Percentiles rank a stretch among this genome's conserved stretches.
Evolutionary conservation across 2,329 filamentous ascomycete genomes (phyloP).

Genomic region (Cephalotrichum gorgonifer): DNA sequence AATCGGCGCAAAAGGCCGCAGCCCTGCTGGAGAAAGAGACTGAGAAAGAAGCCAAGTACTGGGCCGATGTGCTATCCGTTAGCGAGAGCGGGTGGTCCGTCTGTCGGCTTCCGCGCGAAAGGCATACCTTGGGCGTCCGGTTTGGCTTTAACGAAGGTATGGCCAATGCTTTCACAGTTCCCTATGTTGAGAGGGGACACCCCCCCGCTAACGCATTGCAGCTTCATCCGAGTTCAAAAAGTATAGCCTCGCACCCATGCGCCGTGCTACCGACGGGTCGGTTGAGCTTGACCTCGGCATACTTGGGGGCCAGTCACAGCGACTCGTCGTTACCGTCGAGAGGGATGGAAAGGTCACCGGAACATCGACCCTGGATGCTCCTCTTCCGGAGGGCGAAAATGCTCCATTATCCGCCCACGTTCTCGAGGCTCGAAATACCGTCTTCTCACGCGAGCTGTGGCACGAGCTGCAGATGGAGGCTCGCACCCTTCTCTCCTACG

Average conservation of each 20-base stretch:
- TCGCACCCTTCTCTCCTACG: constrained; percentile 58
- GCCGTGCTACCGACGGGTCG: constrained; percentile 62
- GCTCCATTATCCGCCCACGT: constrained; percentile 57
- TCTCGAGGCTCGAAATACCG: constrained; percentile 64
- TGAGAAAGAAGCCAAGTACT: constrained; percentile 72
- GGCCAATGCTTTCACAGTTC: constrained; percentile 9
- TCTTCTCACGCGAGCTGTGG: constrained; percentile 81
- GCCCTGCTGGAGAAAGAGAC: constrained; percentile 67
- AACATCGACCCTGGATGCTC: constrained; percentile 30
- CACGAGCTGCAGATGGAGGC: constrained; percentile 81
- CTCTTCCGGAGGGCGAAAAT: constrained; percentile 43
- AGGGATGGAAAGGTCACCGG: constrained; percentile 49
- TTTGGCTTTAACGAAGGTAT: constrained; percentile 77
- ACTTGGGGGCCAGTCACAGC: constrained; percentile 39
- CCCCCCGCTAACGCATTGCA: constrained; percentile 17
- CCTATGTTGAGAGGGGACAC: not conserved
- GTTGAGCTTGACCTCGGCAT: constrained; percentile 61
- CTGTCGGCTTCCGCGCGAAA: constrained; percentile 63
- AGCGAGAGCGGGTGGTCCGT: constrained; percentile 81
- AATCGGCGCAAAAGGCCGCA: constrained; percentile 63
- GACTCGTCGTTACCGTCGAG: constrained; percentile 58
- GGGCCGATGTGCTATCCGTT: constrained; percentile 74
- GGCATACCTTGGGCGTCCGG: constrained; percentile 68
- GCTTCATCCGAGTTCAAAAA: constrained; percentile 49
- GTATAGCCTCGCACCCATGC: constrained; percentile 71